A percentile compares a stretch with the other conserved stretches of the same genome.
Evolutionary conservation across 257 asterid genomes (phyloP).

Genomic region (Solanum pinnatisectum): DNA sequence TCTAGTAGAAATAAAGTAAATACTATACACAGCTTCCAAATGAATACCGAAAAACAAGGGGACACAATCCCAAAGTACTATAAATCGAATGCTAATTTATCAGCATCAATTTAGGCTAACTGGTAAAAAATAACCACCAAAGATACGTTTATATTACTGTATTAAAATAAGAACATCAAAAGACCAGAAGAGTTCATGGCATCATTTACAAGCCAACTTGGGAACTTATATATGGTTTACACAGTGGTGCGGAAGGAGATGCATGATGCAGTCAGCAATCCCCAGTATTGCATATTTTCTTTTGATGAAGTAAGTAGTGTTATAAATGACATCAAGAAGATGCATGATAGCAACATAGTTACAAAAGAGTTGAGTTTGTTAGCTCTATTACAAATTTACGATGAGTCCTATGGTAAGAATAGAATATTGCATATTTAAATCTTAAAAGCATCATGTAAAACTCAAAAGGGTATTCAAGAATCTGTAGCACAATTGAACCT

Average conservation of each 20-base stretch:
- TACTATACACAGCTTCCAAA: not conserved
- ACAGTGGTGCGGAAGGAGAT: not conserved
- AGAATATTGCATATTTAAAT: not conserved
- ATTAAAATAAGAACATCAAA: not conserved
- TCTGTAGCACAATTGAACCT: not conserved
- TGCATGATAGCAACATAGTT: not conserved
- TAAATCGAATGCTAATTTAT: not conserved
- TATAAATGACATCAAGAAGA: not conserved
- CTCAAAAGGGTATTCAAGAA: not conserved
- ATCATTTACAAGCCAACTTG: not conserved
- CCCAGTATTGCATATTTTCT: not conserved
- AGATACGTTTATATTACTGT: not conserved
- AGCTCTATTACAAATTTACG: not conserved
- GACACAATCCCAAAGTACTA: not conserved
- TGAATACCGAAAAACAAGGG: not conserved
- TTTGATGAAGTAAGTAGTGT: not conserved
- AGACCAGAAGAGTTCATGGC: not conserved
- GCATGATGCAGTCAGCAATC: not conserved
- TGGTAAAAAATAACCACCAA: not conserved
- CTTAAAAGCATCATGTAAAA: not conserved
- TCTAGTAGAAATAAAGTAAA: not conserved
- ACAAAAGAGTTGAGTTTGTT: not conserved
- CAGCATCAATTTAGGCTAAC: not conserved
- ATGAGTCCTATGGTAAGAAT: not conserved
- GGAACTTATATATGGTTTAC: not conserved